Conservation (phyloP, 2,329 filamentous ascomycete genomes). For the Monosporascus sp. region DNA sequence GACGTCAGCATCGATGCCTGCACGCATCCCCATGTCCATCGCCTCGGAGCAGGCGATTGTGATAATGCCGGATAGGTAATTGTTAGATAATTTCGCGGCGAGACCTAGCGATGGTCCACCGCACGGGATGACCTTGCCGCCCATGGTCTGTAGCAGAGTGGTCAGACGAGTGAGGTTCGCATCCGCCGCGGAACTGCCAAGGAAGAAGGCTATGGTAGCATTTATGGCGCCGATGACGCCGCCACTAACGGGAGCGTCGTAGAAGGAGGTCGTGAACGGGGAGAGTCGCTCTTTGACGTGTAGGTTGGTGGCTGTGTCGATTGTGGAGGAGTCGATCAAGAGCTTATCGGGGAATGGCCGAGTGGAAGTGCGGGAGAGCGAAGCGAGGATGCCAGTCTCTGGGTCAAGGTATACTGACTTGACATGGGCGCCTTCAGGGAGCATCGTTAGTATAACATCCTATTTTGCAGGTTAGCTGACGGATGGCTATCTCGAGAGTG, state of each 20-base stretch:
- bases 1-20: conserved; percentile 48
- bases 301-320: conserved; percentile 53
- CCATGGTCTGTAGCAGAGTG: conserved; percentile 45
- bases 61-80: conserved; percentile 54
- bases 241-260: conserved; percentile 31
- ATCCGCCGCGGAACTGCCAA: conserved; percentile 23
- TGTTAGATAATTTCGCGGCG: conserved; percentile 55
- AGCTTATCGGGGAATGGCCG: conserved; percentile 27
- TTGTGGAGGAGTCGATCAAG: conserved; percentile 69
- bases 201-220: conserved; percentile 31
- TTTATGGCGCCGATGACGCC: conserved; percentile 27
- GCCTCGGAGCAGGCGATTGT: conserved; percentile 53
- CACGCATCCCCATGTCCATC: conserved; percentile 54
- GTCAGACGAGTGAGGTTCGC: conserved; percentile 36
- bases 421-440: conserved; percentile 64
- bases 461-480: conserved; percentile 23
- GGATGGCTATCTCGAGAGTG: background rate
- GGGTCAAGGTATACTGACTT: conserved; percentile 51
- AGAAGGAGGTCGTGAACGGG: conserved; percentile 18
- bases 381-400: conserved; percentile 40
- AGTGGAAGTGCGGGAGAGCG: conserved; percentile 10
- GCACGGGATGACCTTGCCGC: conserved; percentile 47
- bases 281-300: conserved; percentile 10
- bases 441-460: conserved; percentile 63
- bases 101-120: conserved; percentile 50